Conservation (phyloP, 192 early-diverging fungal species). For the Coemansia sp. region DNA sequence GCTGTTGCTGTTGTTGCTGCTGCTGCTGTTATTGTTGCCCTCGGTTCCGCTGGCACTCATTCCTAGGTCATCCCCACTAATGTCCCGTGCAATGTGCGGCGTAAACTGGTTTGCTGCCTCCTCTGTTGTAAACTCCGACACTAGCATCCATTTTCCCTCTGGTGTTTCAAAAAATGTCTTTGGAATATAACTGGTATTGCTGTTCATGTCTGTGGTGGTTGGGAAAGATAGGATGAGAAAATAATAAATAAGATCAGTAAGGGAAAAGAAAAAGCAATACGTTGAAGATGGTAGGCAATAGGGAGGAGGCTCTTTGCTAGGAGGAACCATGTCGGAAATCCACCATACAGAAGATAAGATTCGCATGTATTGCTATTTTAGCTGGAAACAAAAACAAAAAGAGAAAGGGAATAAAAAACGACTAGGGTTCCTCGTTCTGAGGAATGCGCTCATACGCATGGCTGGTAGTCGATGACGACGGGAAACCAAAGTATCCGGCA, state of each 20-base stretch:
- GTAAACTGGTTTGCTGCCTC: slow-evolving; percentile 52
- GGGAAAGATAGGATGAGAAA: neutral
- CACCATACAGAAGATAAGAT: too few relatives aligned
- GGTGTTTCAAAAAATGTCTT: slow-evolving; percentile 44
- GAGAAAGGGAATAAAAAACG: too few relatives aligned
- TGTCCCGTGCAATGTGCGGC: slow-evolving; percentile 32
- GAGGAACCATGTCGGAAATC: too few relatives aligned
- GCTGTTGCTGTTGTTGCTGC: too few relatives aligned
- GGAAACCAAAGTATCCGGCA: slow-evolving; percentile 22
- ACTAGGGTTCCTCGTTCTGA: slow-evolving; percentile 6
- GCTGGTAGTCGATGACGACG: slow-evolving; percentile 6
- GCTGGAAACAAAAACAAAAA: neutral
- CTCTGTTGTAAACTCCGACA: slow-evolving; percentile 41
- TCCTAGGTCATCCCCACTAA: slow-evolving; percentile 40
- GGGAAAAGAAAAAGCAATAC: neutral
- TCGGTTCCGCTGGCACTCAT: slow-evolving; percentile 21
- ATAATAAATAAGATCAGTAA: neutral
- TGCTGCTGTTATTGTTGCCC: neutral
- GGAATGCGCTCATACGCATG: slow-evolving; percentile 18
- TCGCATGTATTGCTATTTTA: neutral
- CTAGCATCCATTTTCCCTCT: slow-evolving; percentile 46
- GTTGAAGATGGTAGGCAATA: neutral
- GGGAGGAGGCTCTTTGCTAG: too few relatives aligned
- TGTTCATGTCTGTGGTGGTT: neutral
- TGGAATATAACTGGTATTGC: slow-evolving; percentile 4